Evolutionary conservation across 352 stramenopile species (phyloP).

Genomic region (Phytophthora constricta): DNA sequence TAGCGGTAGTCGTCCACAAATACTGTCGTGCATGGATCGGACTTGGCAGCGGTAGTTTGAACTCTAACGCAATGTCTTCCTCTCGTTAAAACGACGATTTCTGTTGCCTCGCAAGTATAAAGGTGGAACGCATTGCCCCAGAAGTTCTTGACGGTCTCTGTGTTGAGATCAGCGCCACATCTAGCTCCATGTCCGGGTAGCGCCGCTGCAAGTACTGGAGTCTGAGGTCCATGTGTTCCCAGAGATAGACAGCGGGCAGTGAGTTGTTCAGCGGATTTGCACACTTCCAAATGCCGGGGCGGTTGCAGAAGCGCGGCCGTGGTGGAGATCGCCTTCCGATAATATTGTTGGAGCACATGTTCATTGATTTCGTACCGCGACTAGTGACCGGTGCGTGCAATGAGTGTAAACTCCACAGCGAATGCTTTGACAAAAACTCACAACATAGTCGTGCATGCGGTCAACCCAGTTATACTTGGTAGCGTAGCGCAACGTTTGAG

Average conservation of each 20-base stretch:
- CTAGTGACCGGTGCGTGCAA: background rate
- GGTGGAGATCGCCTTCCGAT: slow-evolving; percentile 5
- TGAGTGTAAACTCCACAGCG: background rate
- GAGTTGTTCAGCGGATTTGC: slow-evolving; percentile 26
- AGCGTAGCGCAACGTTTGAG: background rate
- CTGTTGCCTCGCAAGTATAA: slow-evolving; percentile 30
- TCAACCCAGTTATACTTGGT: background rate
- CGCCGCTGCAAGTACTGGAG: slow-evolving; percentile 21
- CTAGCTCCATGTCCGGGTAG: slow-evolving; percentile 38
- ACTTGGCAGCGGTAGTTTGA: background rate
- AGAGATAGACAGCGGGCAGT: slow-evolving; percentile 20
- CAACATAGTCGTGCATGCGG: background rate
- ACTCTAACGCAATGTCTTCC: slow-evolving; percentile 25
- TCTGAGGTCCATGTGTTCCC: slow-evolving; percentile 41
- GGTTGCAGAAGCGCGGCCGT: slow-evolving; percentile 34
- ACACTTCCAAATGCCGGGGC: slow-evolving; percentile 37
- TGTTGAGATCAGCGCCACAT: slow-evolving; percentile 35
- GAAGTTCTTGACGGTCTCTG: slow-evolving; percentile 25
- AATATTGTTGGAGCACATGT: background rate
- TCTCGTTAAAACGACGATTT: slow-evolving; percentile 43
- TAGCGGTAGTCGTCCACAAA: slow-evolving; percentile 68
- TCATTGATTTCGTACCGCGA: background rate
- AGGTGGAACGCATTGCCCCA: slow-evolving; percentile 10
- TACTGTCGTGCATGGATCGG: slow-evolving; percentile 30
- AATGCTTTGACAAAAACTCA: background rate